Percentiles rank a stretch among this genome's conserved stretches.
Conservation (phyloP, 768 basidiomycete genomes). For the Amyloporia xantha region DNA sequence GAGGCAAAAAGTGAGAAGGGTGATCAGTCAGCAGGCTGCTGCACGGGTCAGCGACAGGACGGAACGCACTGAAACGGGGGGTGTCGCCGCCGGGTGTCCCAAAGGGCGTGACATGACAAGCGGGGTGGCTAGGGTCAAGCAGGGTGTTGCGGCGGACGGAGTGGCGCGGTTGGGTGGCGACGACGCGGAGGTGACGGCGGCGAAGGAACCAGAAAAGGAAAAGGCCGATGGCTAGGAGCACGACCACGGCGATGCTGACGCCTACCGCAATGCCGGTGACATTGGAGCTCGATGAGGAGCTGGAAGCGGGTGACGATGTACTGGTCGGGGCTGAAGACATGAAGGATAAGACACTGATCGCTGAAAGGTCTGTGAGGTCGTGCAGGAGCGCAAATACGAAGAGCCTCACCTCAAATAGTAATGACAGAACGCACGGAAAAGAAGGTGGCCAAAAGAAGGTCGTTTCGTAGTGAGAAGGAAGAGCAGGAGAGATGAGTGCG, state of each 20-base stretch:
- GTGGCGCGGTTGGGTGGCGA: background rate
- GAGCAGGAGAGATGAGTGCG: background rate
- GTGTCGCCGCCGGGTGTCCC: conserved; percentile 4
- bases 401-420: background rate
- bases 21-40: background rate
- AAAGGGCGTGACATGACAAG: conserved; percentile 16
- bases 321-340: background rate
- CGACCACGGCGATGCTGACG: conserved; percentile 8
- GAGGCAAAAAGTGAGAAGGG: too few relatives aligned
- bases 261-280: conserved; percentile 12
- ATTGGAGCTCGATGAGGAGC: background rate
- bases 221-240: conserved; percentile 7
- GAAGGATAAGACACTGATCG: background rate
- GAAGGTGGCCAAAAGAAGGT: background rate
- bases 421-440: background rate
- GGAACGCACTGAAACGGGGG: conserved; percentile 13
- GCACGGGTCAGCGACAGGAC: background rate
- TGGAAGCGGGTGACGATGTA: background rate
- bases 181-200: conserved; percentile 3
- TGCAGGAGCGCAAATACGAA: background rate
- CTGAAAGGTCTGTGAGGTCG: too few relatives aligned
- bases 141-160: conserved; percentile 3
- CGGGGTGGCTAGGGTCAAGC: conserved; percentile 15
- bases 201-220: conserved; percentile 9
- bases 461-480: background rate